phyloP scores from a whole-genome alignment of 768 basidiomycete species.

The Suillus subalutaceus region DNA sequence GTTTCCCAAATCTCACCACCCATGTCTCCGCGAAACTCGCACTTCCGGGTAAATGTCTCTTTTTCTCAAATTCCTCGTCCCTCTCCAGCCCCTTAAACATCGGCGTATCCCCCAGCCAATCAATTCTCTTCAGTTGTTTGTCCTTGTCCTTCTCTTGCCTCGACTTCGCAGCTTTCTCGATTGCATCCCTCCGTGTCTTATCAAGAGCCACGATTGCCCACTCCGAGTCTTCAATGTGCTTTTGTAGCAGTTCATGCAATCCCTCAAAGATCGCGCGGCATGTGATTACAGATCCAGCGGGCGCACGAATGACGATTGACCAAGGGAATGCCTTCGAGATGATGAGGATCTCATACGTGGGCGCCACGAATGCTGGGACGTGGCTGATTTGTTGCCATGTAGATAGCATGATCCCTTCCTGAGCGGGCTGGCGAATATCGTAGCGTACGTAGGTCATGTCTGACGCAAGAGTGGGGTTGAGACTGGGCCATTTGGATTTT shows the following conservation, averaged over 20 bases:
- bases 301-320: constrained; percentile 56
- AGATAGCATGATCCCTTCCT: constrained; percentile 43
- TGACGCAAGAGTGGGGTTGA: constrained; percentile 56
- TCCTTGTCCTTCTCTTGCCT: constrained; percentile 43
- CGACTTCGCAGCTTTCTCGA: constrained; percentile 55
- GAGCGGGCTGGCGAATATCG: constrained; percentile 49
- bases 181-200: constrained; percentile 43
- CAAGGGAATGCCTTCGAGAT: constrained; percentile 68
- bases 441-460: constrained; percentile 54
- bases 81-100: constrained; percentile 65
- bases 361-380: constrained; percentile 41
- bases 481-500: constrained; percentile 44
- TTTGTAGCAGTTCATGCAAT: constrained; percentile 50
- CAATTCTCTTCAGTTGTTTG: constrained; percentile 53
- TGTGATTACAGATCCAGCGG: constrained; percentile 37
- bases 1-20: constrained; percentile 52
- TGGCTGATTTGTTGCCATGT: constrained; percentile 43
- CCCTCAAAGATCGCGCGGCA: constrained; percentile 60
- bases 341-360: constrained; percentile 44
- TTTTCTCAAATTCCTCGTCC: constrained; percentile 58
- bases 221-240: constrained; percentile 63
- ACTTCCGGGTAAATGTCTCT: constrained; percentile 50
- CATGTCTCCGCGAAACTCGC: constrained; percentile 54
- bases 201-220: constrained; percentile 60
- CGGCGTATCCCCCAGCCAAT: constrained; percentile 61